Conservation (phyloP, 2,329 filamentous ascomycete species). For the Blastomyces parvus region DNA sequence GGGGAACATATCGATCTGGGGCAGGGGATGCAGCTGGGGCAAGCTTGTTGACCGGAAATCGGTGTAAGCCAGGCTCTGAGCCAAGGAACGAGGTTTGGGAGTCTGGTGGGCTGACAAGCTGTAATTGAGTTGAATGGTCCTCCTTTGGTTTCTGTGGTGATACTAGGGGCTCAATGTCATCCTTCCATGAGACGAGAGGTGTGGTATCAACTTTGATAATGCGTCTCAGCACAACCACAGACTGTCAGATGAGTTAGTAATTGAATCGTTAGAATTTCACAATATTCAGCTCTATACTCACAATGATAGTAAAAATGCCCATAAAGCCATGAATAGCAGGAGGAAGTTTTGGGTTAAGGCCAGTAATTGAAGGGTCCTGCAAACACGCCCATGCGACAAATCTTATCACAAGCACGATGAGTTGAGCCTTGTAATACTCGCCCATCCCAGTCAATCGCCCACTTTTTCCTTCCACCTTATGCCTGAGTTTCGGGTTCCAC, state of each 20-base stretch:
- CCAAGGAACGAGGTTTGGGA: constrained; percentile 15
- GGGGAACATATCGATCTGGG: constrained; percentile 21
- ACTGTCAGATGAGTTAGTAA: constrained; percentile 24
- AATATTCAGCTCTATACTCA: constrained; percentile 18
- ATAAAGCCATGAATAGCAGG: constrained; percentile 34
- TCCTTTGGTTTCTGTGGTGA: constrained; percentile 18
- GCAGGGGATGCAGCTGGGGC: constrained; percentile 21
- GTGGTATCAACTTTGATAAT: constrained; percentile 33
- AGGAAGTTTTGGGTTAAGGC: constrained; percentile 23
- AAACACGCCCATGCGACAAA: constrained; percentile 38
- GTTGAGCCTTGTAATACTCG: constrained; percentile 40
- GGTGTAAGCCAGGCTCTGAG: constrained; percentile 16
- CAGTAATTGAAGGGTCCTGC: constrained; percentile 30
- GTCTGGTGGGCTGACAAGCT: constrained; percentile 16
- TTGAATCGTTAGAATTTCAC: background rate
- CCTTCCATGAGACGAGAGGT: constrained; percentile 35
- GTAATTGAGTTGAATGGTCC: constrained; percentile 14
- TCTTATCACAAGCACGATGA: constrained; percentile 37
- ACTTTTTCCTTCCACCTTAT: constrained; percentile 35
- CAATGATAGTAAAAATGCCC: constrained; percentile 31
- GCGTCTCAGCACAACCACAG: constrained; percentile 29
- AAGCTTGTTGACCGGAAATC: constrained; percentile 36
- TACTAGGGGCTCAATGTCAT: constrained; percentile 26
- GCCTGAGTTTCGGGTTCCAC: constrained; percentile 42
- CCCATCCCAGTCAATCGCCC: constrained; percentile 35